These are phyloP conservation scores for Phytophthora boehmeriae DNA, from an alignment of 352 stramenopile species.

Conservation along the genomic window DNA sequence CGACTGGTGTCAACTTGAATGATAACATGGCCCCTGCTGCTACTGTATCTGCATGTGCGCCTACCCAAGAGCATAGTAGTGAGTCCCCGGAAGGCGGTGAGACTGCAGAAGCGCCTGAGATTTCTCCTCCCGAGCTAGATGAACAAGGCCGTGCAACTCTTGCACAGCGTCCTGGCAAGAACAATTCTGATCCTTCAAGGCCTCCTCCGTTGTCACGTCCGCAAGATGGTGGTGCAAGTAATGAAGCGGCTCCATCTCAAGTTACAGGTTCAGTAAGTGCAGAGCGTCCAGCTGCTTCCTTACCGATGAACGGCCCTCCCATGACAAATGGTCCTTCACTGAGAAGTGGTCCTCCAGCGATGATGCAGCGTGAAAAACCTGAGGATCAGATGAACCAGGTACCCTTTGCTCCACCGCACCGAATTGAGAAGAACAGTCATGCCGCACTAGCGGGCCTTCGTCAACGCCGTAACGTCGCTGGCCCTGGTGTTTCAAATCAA, in stretches of 20 bases:
- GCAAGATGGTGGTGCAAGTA: slow-evolving; percentile 10
- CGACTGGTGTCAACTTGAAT: slow-evolving; percentile 15
- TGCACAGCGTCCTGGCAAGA: slow-evolving; percentile 14
- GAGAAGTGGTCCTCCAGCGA: slow-evolving; percentile 8
- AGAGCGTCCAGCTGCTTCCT: background rate
- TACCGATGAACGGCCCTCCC: background rate
- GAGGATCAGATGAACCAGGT: background rate
- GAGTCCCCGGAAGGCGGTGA: no score
- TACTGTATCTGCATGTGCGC: background rate
- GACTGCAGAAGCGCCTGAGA: background rate
- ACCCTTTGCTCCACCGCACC: background rate
- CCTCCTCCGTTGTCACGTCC: slow-evolving; percentile 7
- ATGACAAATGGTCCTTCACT: slow-evolving; percentile 6
- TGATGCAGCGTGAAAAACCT: slow-evolving; percentile 9
- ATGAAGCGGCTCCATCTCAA: background rate
- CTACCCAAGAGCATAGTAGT: background rate
- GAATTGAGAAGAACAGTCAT: slow-evolving; percentile 13
- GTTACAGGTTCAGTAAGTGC: background rate
- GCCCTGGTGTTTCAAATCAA: slow-evolving; percentile 6
- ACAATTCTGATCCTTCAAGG: slow-evolving; percentile 7
- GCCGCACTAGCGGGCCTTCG: slow-evolving; percentile 26
- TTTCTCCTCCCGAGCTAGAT: background rate
- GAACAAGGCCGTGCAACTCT: slow-evolving; percentile 7
- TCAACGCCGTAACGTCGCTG: slow-evolving; percentile 24
- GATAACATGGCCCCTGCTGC: slow-evolving; percentile 3